These are phyloP conservation scores for Xylaria hypoxylon DNA, from an alignment of 2,329 filamentous ascomycete genomes.

Conservation along the genomic window DNA sequence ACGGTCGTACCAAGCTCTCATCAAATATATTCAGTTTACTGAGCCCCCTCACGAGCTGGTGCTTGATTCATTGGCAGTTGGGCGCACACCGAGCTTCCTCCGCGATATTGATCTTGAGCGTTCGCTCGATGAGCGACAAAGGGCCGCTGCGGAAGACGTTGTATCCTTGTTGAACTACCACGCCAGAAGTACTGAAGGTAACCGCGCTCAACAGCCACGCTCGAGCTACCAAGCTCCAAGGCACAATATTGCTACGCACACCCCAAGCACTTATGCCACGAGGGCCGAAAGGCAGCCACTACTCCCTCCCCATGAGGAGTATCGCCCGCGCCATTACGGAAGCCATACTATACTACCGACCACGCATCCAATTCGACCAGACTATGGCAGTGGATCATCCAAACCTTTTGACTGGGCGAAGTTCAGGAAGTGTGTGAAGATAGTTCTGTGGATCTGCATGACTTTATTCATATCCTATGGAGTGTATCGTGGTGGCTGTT, in stretches of 20 bases:
- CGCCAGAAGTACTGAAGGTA: background rate
- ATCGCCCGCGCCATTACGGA: background rate
- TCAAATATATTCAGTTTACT: conserved; percentile 8
- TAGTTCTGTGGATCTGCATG: background rate
- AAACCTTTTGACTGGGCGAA: background rate
- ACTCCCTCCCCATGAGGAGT: background rate
- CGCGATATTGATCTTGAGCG: background rate
- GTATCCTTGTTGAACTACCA: background rate
- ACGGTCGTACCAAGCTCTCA: conserved; percentile 26
- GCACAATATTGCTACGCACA: background rate
- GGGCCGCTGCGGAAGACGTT: background rate
- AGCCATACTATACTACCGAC: conserved; percentile 1
- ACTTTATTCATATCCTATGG: background rate
- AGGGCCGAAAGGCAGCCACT: conserved; percentile 1
- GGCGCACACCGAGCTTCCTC: background rate
- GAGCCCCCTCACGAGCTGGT: conserved; percentile 1
- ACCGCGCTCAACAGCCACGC: background rate
- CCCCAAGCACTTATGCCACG: background rate
- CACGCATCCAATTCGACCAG: background rate
- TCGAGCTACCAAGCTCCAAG: background rate
- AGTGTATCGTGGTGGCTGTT: conserved; percentile 5
- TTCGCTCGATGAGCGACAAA: background rate
- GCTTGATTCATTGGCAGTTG: too few relatives aligned
- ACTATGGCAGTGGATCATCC: background rate
- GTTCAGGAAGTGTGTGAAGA: background rate